Evolutionary conservation across 192 early-diverging fungal genomes (phyloP).

Genomic region (Tieghemiomyces parasiticus): DNA sequence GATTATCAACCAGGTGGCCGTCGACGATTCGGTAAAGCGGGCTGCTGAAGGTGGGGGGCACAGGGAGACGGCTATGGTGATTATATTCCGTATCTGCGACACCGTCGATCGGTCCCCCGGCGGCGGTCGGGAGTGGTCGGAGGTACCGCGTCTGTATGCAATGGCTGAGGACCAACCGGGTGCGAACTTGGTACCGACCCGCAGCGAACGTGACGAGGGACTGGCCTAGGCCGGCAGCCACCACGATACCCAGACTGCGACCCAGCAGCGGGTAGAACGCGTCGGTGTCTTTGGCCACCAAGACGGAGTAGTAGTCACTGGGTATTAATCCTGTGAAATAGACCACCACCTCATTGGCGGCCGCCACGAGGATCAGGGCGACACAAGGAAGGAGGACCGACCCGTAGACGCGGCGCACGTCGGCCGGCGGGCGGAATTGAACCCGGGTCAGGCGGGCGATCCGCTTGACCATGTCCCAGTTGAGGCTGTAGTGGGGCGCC

Average conservation of each 20-base stretch:
- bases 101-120: no score
- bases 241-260: constrained; percentile 35
- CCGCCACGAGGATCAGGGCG: constrained; percentile 22
- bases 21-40: constrained; percentile 40
- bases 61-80: no score
- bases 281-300: constrained; percentile 42
- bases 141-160: constrained; percentile 50
- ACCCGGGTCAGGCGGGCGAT: not conserved
- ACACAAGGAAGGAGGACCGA: constrained; percentile 19
- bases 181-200: constrained; percentile 44
- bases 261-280: constrained; percentile 43
- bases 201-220: constrained; percentile 41
- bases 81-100: no score
- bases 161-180: constrained; percentile 39
- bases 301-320: constrained; percentile 55
- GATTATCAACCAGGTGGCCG: constrained; percentile 49
- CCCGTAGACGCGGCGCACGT: not conserved
- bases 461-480: not conserved
- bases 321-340: constrained; percentile 60
- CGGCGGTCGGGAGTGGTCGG: no score
- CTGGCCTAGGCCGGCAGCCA: constrained; percentile 37
- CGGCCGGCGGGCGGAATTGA: not conserved
- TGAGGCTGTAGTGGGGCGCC: constrained; percentile 1
- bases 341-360: constrained; percentile 31
- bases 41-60: no score